A percentile compares a stretch with the other conserved stretches of the same genome.
phyloP scores from a whole-genome alignment of 2,329 filamentous ascomycete species.

The Neopestalotiopsis sp. region DNA sequence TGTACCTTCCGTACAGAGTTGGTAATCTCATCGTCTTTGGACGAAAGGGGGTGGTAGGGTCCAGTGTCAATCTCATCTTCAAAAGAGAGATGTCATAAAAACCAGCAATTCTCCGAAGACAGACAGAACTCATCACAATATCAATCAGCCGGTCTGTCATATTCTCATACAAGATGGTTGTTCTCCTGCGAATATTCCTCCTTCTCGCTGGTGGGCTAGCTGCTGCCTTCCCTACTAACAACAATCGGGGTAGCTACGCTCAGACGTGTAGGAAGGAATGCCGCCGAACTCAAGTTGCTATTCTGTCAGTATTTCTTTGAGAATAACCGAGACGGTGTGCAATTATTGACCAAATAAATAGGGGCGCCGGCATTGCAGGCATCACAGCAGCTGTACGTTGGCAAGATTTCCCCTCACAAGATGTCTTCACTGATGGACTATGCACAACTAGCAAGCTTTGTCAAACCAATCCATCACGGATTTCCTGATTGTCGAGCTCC shows the following conservation, averaged over 20 bases:
- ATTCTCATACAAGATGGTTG: neutral
- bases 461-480: conserved; percentile 65
- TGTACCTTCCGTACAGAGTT: too few relatives aligned
- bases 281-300: conserved; percentile 6
- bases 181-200: neutral
- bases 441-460: conserved; percentile 55
- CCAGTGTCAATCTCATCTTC: too few relatives aligned
- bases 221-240: neutral
- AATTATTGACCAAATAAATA: neutral
- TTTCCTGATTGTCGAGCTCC: conserved; percentile 70
- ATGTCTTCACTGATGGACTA: neutral
- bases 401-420: neutral
- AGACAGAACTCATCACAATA: too few relatives aligned
- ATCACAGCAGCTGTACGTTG: neutral
- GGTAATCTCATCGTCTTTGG: too few relatives aligned
- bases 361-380: neutral
- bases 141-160: neutral
- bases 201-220: neutral
- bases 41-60: too few relatives aligned
- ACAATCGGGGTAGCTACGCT: neutral
- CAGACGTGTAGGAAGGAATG: neutral
- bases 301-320: neutral
- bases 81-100: too few relatives aligned
- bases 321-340: neutral
- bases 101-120: too few relatives aligned